Conservation (phyloP, 768 basidiomycete species). For the Albatrellus ellisii region DNA sequence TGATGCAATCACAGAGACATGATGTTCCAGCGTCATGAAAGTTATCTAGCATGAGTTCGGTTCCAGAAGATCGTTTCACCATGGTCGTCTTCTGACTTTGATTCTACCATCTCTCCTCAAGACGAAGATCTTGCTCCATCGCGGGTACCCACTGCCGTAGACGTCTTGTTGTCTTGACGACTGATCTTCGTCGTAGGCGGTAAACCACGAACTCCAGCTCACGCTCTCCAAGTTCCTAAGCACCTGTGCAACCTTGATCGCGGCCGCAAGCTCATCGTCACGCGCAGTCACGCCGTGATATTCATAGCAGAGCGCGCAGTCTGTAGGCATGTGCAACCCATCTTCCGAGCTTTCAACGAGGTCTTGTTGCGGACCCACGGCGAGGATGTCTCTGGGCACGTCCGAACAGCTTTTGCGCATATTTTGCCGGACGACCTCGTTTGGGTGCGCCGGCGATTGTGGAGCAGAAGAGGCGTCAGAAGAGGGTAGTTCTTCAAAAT, state of each 20-base stretch:
- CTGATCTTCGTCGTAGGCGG: neutral
- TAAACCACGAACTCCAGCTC: slow-evolving; percentile 15
- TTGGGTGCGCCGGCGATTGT: slow-evolving; percentile 6
- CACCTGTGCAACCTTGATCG: slow-evolving; percentile 13
- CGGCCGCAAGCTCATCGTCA: slow-evolving; percentile 10
- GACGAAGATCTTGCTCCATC: slow-evolving; percentile 29
- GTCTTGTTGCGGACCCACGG: neutral
- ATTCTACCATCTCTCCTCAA: slow-evolving; percentile 27
- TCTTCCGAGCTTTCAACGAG: neutral
- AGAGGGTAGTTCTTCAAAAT: slow-evolving; percentile 1
- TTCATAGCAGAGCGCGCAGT: slow-evolving; percentile 12
- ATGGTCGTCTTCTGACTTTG: slow-evolving; percentile 29
- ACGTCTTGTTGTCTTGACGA: slow-evolving; percentile 5
- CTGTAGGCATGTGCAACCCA: slow-evolving; percentile 9
- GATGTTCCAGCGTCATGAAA: too few species aligned
- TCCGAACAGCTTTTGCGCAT: neutral
- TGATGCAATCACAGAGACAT: too few species aligned
- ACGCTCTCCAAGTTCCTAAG: slow-evolving; percentile 9
- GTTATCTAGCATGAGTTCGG: too few species aligned
- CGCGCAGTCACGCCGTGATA: slow-evolving; percentile 7
- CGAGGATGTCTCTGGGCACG: neutral
- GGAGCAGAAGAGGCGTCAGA: slow-evolving; percentile 9
- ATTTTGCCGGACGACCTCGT: neutral
- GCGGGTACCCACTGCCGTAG: neutral
- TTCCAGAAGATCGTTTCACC: slow-evolving; percentile 14